phyloP scores from a whole-genome alignment of 2,329 filamentous ascomycete species.

The Fusarium sublunatum region DNA sequence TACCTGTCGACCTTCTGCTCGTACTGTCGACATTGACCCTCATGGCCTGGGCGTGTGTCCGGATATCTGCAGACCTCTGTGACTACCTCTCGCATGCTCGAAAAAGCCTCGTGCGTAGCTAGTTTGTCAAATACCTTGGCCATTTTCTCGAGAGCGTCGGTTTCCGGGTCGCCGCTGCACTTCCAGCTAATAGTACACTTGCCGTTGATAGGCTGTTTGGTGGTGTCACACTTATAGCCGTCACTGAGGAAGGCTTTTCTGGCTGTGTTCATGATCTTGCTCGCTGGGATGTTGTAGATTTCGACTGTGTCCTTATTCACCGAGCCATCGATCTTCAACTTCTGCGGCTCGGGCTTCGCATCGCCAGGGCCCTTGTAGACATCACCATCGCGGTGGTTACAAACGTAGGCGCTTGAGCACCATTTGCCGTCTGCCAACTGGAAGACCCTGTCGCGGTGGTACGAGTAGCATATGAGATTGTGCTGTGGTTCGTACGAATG shows the following conservation, averaged over 20 bases:
- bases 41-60: not conserved
- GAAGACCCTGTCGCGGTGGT: not conserved
- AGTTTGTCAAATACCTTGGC: not conserved
- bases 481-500: not conserved
- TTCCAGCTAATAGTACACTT: conserved; percentile 1
- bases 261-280: not conserved
- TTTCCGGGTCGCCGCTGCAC: not conserved
- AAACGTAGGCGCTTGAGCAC: not conserved
- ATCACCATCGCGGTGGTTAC: not conserved
- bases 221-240: not conserved
- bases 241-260: not conserved
- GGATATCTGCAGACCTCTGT: not conserved
- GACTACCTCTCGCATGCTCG: not conserved
- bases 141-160: not conserved
- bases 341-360: not conserved
- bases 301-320: not conserved
- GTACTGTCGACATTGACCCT: not conserved
- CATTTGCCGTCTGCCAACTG: not conserved
- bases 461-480: not conserved
- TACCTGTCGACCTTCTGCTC: not conserved
- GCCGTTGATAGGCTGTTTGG: not conserved
- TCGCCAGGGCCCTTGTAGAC: not conserved
- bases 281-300: not conserved
- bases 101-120: not conserved
- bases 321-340: not conserved